Conservation (phyloP, 192 early-diverging fungal genomes). For the Allomyces macrogynus region DNA sequence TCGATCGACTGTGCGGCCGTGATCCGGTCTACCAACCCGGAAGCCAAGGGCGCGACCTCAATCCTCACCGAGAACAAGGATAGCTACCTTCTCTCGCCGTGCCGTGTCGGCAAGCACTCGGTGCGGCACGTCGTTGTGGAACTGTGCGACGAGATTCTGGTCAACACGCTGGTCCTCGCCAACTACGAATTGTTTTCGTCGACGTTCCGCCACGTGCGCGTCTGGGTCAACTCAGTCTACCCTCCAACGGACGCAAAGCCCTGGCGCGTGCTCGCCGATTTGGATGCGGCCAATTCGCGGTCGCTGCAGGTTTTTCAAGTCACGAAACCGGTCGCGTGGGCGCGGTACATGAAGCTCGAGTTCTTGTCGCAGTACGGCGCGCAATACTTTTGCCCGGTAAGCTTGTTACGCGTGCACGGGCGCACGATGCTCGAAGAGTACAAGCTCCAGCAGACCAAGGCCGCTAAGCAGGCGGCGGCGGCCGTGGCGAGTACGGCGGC, state of each 20-base stretch:
- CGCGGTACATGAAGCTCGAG: constrained; percentile 69
- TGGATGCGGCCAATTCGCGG: constrained; percentile 64
- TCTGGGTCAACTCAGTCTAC: constrained; percentile 57
- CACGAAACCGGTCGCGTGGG: constrained; percentile 48
- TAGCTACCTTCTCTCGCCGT: constrained; percentile 86
- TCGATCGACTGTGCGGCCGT: constrained; percentile 83
- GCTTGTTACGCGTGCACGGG: constrained; percentile 67
- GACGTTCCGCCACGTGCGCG: constrained; percentile 70
- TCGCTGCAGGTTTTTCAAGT: constrained; percentile 69
- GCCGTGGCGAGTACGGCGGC: constrained; percentile 2
- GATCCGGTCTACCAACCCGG: constrained; percentile 61
- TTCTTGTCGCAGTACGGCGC: constrained; percentile 71
- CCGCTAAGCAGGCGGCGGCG: constrained; percentile 3
- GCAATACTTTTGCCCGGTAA: constrained; percentile 89
- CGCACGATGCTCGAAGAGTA: constrained; percentile 82
- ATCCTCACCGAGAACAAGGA: constrained; percentile 85
- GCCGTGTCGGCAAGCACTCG: constrained; percentile 21
- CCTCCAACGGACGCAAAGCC: constrained; percentile 43
- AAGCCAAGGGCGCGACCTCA: constrained; percentile 55
- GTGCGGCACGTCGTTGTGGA: constrained; percentile 72
- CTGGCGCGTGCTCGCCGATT: constrained; percentile 68
- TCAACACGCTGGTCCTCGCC: constrained; percentile 73
- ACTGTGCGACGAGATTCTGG: constrained; percentile 81
- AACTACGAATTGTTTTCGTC: constrained; percentile 96
- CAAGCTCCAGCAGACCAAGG: constrained; percentile 29